phyloP scores from a whole-genome alignment of 768 basidiomycete genomes.

The Suillus hirtellus region DNA sequence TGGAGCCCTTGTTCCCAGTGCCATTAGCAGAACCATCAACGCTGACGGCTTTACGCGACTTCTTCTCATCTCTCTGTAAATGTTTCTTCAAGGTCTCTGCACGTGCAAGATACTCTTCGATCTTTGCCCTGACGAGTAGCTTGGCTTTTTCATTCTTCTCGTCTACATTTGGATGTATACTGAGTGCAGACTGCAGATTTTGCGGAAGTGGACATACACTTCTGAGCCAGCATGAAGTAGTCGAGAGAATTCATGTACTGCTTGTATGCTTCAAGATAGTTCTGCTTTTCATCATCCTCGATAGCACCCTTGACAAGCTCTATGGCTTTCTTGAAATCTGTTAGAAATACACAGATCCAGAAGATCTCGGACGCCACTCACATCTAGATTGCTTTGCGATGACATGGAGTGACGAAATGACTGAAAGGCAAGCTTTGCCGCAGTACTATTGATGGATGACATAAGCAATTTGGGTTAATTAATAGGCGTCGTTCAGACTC shows the following conservation, averaged over 20 bases:
- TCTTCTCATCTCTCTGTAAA: constrained; percentile 62
- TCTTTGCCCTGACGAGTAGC: constrained; percentile 80
- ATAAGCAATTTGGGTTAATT: constrained; percentile 7
- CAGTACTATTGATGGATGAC: constrained; percentile 6
- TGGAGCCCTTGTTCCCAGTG: constrained; percentile 48
- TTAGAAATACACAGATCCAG: constrained; percentile 16
- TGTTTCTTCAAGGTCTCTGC: constrained; percentile 93
- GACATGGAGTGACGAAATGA: constrained; percentile 35
- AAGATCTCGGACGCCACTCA: constrained; percentile 25
- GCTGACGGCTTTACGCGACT: constrained; percentile 48
- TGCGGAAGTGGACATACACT: constrained; percentile 53
- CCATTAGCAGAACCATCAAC: constrained; percentile 47
- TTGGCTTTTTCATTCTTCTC: constrained; percentile 96
- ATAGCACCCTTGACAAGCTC: constrained; percentile 92
- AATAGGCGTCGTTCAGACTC: too few relatives aligned
- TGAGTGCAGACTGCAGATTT: constrained; percentile 27
- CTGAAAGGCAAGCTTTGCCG: not conserved
- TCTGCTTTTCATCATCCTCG: constrained; percentile 88
- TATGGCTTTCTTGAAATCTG: constrained; percentile 64
- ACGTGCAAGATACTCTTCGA: constrained; percentile 86
- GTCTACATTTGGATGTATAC: constrained; percentile 30
- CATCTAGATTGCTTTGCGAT: constrained; percentile 48
- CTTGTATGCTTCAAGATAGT: constrained; percentile 94
- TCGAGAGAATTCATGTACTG: constrained; percentile 94
- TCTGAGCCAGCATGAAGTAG: constrained; percentile 97